Evolutionary conservation across 2,329 filamentous ascomycete genomes (phyloP).

Genomic region (Colletotrichum neosansevieriae): DNA sequence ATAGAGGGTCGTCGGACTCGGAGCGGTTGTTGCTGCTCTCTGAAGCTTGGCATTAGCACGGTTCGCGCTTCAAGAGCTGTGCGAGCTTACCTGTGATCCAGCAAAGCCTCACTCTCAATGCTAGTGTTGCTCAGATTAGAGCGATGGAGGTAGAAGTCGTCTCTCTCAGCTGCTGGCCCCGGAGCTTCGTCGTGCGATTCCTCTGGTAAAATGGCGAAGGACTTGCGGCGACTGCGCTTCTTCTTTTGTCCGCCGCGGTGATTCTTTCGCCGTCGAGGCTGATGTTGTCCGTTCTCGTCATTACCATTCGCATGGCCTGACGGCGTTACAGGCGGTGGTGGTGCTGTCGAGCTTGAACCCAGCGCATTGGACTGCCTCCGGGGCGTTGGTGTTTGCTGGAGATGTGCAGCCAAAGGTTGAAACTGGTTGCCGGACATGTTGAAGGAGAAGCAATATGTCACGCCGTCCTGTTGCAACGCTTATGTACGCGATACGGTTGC

Average conservation of each 20-base stretch:
- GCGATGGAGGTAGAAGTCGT: slow-evolving; percentile 63
- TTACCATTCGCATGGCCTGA: slow-evolving; percentile 24
- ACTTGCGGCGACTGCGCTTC: slow-evolving; percentile 80
- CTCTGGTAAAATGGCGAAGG: slow-evolving; percentile 77
- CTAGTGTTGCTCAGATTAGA: slow-evolving; percentile 83
- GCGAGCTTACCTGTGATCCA: slow-evolving; percentile 81
- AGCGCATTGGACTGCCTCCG: slow-evolving; percentile 30
- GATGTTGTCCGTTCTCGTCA: slow-evolving; percentile 37
- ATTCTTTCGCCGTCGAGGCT: slow-evolving; percentile 69
- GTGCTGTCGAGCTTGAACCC: slow-evolving; percentile 36
- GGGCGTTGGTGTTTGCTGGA: slow-evolving; percentile 28
- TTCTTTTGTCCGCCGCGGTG: slow-evolving; percentile 84
- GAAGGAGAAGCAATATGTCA: slow-evolving; percentile 24
- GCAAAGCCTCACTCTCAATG: slow-evolving; percentile 86
- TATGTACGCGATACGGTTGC: slow-evolving; percentile 28
- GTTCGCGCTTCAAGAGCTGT: slow-evolving; percentile 11
- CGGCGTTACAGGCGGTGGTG: slow-evolving; percentile 30
- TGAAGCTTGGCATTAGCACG: slow-evolving; percentile 46
- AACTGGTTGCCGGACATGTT: slow-evolving; percentile 51
- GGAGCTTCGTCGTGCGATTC: slow-evolving; percentile 58
- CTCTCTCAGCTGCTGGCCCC: slow-evolving; percentile 46
- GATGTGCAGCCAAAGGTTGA: slow-evolving; percentile 43
- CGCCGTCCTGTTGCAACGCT: slow-evolving; percentile 25
- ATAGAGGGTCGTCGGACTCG: slow-evolving; percentile 72
- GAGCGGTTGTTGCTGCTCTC: slow-evolving; percentile 70